Evolutionary conservation across 495 filamentous ascomycete genomes (phyloP), one percentile per base, ranked within the genome.

Genomic region (Xylaria longipes): DNA sequence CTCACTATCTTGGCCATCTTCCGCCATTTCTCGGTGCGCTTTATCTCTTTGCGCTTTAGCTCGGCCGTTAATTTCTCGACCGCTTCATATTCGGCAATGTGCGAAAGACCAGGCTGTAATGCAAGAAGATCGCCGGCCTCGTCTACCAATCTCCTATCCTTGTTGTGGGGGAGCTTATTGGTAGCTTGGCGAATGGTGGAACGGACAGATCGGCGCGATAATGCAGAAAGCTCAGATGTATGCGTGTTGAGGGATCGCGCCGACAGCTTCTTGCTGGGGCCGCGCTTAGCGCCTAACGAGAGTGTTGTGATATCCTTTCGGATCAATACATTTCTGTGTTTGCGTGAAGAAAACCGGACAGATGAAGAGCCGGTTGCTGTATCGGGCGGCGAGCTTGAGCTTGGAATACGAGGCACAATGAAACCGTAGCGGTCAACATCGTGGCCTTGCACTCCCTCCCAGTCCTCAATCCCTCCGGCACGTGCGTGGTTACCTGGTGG

Each of bases 351-450:
- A 54, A 76, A 74, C 17, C 76, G 77, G 12, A 79, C 69, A 33
- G 82, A 77, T 25, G 75, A 75, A 31, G 71, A 58, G 56, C 79
- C 79, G 37, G 73, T 77, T 8, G 71, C 80, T 48, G 81, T 74
- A 22, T 79, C 71, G 4, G 82, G 80, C 27, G 74, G 76, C 61
- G 54, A 71, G 41, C 41, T 29, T 74, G 77, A 27, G 75, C 73
- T 5, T 46, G 80, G 68, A 75, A 84, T 56, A 78, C 82, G 76
- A 77, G 83, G 71, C 84, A 75, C 87, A 79, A 99, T 98, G 83
- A 99, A 99, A 22, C 96, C 96, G 79, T 98, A 99, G 76, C 89
- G 86, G 81, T 99, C 96, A 52, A 98, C 92, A 78, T 97, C 93
- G 48, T 84, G 87, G n/a, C 88, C 92, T n/a, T 91, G 85, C 14